Conservation (phyloP, 495 filamentous ascomycete species). For the Neurospora sp. region DNA sequence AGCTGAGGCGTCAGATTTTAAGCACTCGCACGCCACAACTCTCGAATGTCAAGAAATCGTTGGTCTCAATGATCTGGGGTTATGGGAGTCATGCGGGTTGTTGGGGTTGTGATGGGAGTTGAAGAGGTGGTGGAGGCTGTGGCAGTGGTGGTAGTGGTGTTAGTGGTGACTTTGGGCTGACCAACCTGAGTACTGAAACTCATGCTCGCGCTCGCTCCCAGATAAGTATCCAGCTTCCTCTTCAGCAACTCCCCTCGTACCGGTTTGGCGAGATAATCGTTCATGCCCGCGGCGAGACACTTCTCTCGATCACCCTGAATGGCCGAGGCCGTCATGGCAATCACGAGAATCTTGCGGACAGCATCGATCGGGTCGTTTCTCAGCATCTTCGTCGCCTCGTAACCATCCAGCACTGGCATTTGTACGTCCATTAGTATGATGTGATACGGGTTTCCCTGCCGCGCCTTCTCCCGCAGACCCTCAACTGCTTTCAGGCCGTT, state of each 20-base stretch:
- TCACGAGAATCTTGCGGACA: slow-evolving; percentile 70
- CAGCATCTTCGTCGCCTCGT: slow-evolving; percentile 76
- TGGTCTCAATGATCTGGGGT: not conserved
- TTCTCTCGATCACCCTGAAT: slow-evolving; percentile 89
- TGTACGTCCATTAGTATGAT: slow-evolving; percentile 92
- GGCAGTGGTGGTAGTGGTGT: not conserved
- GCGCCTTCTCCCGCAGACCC: slow-evolving; percentile 60
- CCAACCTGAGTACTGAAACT: slow-evolving; percentile 4
- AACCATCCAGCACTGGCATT: slow-evolving; percentile 92
- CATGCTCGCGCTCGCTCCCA: slow-evolving; percentile 14
- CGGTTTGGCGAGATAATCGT: slow-evolving; percentile 89
- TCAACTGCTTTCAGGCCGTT: slow-evolving; percentile 82
- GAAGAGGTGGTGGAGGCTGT: not conserved
- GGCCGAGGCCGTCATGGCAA: slow-evolving; percentile 88
- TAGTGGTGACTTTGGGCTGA: not conserved
- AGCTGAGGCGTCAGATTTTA: not conserved
- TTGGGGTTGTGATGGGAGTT: slow-evolving; percentile 6
- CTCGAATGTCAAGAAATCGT: not conserved
- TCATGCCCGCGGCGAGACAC: slow-evolving; percentile 88
- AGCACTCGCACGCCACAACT: not conserved
- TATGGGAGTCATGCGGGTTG: slow-evolving; percentile 5
- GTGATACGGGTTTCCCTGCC: slow-evolving; percentile 60
- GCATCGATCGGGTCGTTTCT: slow-evolving; percentile 61
- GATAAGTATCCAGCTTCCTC: slow-evolving; percentile 62
- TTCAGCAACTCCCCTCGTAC: slow-evolving; percentile 66